These are phyloP conservation scores for Phytophthora hybrid DNA, from an alignment of 352 stramenopile genomes.

Conservation along the genomic window DNA sequence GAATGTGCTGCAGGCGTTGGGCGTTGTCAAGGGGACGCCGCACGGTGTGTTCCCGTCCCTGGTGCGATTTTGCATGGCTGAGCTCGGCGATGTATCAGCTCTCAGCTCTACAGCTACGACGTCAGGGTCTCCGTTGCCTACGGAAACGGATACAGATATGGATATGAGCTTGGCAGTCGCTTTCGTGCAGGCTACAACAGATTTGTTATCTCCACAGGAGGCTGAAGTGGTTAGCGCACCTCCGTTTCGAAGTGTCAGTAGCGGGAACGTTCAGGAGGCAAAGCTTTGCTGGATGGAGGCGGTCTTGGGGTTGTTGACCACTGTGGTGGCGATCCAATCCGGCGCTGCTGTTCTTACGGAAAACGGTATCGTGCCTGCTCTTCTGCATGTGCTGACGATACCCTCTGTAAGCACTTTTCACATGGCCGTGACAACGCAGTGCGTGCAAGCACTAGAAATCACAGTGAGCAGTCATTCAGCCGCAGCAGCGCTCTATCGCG, in stretches of 20 bases:
- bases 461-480: slow-evolving; percentile 80
- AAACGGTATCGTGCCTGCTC: slow-evolving; percentile 81
- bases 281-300: slow-evolving; percentile 85
- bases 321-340: slow-evolving; percentile 80
- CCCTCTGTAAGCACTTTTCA: slow-evolving; percentile 67
- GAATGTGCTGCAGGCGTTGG: slow-evolving; percentile 78
- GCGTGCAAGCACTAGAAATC: slow-evolving; percentile 83
- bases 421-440: slow-evolving; percentile 78
- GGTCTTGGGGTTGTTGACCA: slow-evolving; percentile 75
- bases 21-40: slow-evolving; percentile 79
- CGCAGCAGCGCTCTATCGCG: slow-evolving; percentile 77
- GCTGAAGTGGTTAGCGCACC: slow-evolving; percentile 61
- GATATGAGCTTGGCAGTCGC: slow-evolving; percentile 90
- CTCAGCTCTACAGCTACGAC: slow-evolving; percentile 14
- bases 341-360: slow-evolving; percentile 83
- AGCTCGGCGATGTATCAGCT: slow-evolving; percentile 55
- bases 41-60: slow-evolving; percentile 86
- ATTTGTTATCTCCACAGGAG: slow-evolving; percentile 73
- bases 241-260: slow-evolving; percentile 60
- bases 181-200: slow-evolving; percentile 89
- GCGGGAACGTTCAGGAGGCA: slow-evolving; percentile 45
- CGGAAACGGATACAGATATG: slow-evolving; percentile 83
- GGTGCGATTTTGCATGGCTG: slow-evolving; percentile 80
- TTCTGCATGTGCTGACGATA: slow-evolving; percentile 81
- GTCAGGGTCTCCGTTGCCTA: slow-evolving; percentile 14